Conservation (phyloP, 345 rosid species). For the Eucalyptus cladocalyx region DNA sequence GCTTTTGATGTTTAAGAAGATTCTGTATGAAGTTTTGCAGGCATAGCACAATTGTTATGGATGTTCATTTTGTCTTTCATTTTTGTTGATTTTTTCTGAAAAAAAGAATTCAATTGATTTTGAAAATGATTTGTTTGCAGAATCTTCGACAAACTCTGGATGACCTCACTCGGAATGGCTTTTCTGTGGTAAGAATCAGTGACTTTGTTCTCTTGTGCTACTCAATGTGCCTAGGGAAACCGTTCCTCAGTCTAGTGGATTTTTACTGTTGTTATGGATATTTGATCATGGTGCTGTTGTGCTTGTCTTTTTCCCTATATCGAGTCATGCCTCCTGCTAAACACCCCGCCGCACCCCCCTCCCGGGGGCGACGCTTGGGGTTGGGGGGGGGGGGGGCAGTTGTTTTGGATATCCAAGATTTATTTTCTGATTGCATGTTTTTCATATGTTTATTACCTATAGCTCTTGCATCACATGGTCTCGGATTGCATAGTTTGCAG, state of each 20-base stretch:
- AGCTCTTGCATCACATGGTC: neutral
- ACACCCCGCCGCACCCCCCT: neutral
- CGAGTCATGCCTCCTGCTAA: neutral
- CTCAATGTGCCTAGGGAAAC: neutral
- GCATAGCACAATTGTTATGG: neutral
- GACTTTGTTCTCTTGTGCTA: neutral
- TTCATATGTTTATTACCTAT: neutral
- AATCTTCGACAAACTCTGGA: conserved; percentile 98
- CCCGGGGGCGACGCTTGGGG: fast-evolving
- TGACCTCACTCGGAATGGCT: conserved; percentile 77
- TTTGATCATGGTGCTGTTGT: neutral
- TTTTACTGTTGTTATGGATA: neutral
- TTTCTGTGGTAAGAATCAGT: conserved; percentile 69
- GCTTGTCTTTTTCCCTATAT: neutral
- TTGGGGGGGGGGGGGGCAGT: neutral
- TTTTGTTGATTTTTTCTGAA: neutral
- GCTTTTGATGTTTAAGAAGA: neutral
- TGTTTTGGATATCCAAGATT: neutral
- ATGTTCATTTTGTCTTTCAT: neutral
- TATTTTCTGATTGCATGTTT: neutral
- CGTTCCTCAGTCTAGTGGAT: neutral
- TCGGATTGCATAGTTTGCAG: neutral
- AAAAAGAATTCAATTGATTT: neutral
- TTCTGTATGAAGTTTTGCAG: neutral
- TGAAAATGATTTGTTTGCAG: conserved; percentile 24